Evolutionary conservation across 768 basidiomycete species (phyloP).

Genomic region (Boletus sensibilis): DNA sequence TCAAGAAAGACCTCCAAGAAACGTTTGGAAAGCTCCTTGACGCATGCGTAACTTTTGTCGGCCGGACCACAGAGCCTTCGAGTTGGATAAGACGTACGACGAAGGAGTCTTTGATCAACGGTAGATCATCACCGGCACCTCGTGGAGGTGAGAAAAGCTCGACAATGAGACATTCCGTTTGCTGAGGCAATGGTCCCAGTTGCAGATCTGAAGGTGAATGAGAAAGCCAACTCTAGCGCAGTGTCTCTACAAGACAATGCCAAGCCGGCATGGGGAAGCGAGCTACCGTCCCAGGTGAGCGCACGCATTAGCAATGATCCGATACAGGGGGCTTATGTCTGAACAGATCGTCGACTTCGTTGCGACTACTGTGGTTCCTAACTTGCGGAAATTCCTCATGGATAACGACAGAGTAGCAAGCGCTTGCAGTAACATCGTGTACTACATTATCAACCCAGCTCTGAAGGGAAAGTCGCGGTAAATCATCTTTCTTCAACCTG

Average conservation of each 20-base stretch:
- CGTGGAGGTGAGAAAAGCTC: slow-evolving; percentile 44
- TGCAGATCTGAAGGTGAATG: slow-evolving; percentile 52
- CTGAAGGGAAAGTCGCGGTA: slow-evolving; percentile 78
- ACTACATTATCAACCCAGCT: slow-evolving; percentile 79
- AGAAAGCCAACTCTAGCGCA: slow-evolving; percentile 53
- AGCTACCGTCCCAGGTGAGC: slow-evolving; percentile 30
- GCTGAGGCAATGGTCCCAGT: slow-evolving; percentile 8
- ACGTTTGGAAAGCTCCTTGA: slow-evolving; percentile 85
- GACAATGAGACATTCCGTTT: not conserved
- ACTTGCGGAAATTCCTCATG: slow-evolving; percentile 71
- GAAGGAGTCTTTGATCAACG: slow-evolving; percentile 65
- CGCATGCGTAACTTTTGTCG: slow-evolving; percentile 68
- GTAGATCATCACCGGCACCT: slow-evolving; percentile 67
- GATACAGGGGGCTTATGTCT: slow-evolving; percentile 4
- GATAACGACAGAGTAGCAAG: slow-evolving; percentile 81
- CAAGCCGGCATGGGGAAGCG: slow-evolving; percentile 29
- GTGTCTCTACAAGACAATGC: slow-evolving; percentile 37
- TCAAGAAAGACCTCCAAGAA: slow-evolving; percentile 92
- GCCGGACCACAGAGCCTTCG: slow-evolving; percentile 69
- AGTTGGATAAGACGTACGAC: slow-evolving; percentile 75
- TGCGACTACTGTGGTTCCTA: slow-evolving; percentile 65
- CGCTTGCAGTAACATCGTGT: slow-evolving; percentile 80
- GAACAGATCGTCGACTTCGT: slow-evolving; percentile 72
- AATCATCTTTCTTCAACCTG: slow-evolving; percentile 11
- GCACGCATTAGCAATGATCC: slow-evolving; percentile 16